Evolutionary conservation across 805 yeast species (phyloP).

Genomic region (Naumovozyma dairenensis): DNA sequence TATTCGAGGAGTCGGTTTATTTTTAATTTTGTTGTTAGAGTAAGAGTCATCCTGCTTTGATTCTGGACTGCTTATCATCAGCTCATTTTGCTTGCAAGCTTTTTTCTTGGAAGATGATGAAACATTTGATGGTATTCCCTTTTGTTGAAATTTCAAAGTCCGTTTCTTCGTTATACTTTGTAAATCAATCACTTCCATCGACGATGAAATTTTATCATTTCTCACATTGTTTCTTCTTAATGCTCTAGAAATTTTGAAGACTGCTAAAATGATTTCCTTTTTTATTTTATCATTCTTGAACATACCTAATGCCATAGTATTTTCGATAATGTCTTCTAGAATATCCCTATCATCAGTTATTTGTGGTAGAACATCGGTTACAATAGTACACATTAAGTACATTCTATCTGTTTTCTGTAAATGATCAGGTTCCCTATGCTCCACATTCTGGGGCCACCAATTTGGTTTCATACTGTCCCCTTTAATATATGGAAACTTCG

Average conservation of each 20-base stretch:
- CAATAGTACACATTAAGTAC: slow-evolving; percentile 36
- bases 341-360: slow-evolving; percentile 5
- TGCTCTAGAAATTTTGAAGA: slow-evolving; percentile 10
- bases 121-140: too few relatives aligned
- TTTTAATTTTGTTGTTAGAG: too few relatives aligned
- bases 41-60: too few relatives aligned
- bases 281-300: slow-evolving; percentile 12
- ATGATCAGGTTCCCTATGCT: slow-evolving; percentile 70
- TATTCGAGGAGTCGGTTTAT: too few relatives aligned
- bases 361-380: slow-evolving; percentile 13
- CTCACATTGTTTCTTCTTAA: slow-evolving; percentile 17
- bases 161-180: neutral
- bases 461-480: slow-evolving; percentile 42
- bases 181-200: slow-evolving; percentile 1
- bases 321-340: slow-evolving; percentile 9
- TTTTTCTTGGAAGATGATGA: too few relatives aligned
- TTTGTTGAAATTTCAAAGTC: too few relatives aligned
- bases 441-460: slow-evolving; percentile 61
- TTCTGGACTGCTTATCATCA: too few relatives aligned
- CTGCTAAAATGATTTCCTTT: slow-evolving; percentile 6
- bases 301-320: slow-evolving; percentile 12
- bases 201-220: neutral
- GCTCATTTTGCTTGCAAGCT: too few relatives aligned
- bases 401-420: slow-evolving; percentile 49
- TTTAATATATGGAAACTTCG: slow-evolving; percentile 49